Percentiles rank a stretch among this genome's conserved stretches.
These are phyloP conservation scores for Kodamaea anthophila DNA, from an alignment of 1,139 yeast genomes.

Conservation along the genomic window DNA sequence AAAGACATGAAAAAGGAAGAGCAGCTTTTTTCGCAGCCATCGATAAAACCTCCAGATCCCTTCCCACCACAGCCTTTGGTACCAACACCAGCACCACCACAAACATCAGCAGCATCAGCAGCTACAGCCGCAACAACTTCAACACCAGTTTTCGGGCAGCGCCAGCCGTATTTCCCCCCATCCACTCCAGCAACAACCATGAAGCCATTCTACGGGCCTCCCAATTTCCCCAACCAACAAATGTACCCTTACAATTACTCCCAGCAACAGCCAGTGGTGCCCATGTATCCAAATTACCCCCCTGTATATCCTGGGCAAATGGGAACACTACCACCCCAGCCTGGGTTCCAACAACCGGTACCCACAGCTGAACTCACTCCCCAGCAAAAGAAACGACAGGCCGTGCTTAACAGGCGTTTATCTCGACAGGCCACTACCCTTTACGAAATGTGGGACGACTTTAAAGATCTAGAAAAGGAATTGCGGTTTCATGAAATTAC, in stretches of 20 bases:
- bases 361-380: conserved; percentile 6
- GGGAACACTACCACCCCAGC: not conserved
- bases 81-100: not conserved
- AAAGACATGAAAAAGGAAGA: not conserved
- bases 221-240: no score
- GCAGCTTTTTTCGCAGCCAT: not conserved
- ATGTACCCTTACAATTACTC: not conserved
- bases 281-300: conserved; percentile 1
- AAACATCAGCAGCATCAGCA: no score
- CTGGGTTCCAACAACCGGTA: not conserved
- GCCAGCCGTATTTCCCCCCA: no score
- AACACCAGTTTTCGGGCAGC: not conserved
- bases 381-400: conserved; percentile 15
- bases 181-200: not conserved
- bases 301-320: not conserved
- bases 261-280: not conserved
- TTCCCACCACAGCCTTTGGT: not conserved
- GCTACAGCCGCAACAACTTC: no score
- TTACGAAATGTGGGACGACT: conserved; percentile 38
- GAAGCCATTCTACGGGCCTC: not conserved
- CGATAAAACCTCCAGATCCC: not conserved
- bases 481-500: conserved; percentile 24
- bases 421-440: conserved; percentile 29
- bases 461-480: conserved; percentile 25
- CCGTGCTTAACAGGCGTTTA: conserved; percentile 22